These are phyloP conservation scores for Hemileccinum rubropunctum DNA, from an alignment of 768 basidiomycete genomes.

Conservation along the genomic window DNA sequence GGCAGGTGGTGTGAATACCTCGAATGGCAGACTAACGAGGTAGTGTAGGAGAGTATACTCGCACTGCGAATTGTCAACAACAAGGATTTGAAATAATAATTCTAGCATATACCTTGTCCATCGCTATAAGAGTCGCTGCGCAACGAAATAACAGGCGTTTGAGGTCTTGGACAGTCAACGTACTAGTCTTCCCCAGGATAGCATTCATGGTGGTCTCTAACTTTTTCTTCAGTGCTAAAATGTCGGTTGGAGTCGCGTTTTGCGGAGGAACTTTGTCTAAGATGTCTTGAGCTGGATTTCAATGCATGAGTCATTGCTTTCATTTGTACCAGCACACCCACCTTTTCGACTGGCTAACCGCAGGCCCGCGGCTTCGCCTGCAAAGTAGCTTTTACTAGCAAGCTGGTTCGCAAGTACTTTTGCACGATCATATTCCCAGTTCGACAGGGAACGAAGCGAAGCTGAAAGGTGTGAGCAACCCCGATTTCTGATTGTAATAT, in stretches of 20 bases:
- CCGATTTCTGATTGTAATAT: background rate
- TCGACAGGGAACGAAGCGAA: conserved; percentile 51
- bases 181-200: conserved; percentile 68
- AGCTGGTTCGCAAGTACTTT: conserved; percentile 82
- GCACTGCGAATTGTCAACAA: conserved; percentile 47
- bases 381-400: conserved; percentile 86
- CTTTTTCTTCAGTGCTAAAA: conserved; percentile 63
- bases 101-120: conserved; percentile 47
- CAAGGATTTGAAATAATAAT: background rate
- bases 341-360: conserved; percentile 66
- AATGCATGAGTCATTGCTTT: background rate
- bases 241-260: conserved; percentile 55
- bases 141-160: conserved; percentile 85
- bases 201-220: conserved; percentile 64
- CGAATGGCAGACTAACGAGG: conserved; percentile 84
- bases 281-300: conserved; percentile 47
- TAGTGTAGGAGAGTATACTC: conserved; percentile 86
- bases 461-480: conserved; percentile 34
- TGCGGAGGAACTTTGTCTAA: conserved; percentile 62
- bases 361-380: conserved; percentile 82
- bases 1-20: conserved; percentile 82
- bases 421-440: conserved; percentile 77
- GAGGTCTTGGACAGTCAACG: conserved; percentile 78
- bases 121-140: conserved; percentile 74
- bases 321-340: conserved; percentile 25